Evolutionary conservation across 176 grass and related monocot species (phyloP).

Genomic region (Raddia distichophylla): DNA sequence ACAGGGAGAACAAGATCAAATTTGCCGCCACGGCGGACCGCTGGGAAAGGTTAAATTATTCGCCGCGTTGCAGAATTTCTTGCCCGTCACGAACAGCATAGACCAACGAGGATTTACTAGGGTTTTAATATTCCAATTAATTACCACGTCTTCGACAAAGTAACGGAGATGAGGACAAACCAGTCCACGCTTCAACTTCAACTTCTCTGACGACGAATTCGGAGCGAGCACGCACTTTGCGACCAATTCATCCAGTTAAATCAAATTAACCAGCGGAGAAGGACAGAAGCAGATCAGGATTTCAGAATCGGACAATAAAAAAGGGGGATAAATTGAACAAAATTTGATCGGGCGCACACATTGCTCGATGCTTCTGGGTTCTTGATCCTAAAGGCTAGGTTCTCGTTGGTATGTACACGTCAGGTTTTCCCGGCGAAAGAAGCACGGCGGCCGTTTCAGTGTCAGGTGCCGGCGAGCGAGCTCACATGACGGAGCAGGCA

Average conservation of each 20-base stretch:
- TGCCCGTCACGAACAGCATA: not conserved
- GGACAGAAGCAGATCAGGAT: not conserved
- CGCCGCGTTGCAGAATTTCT: not conserved
- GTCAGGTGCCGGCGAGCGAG: not conserved
- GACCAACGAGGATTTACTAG: not conserved
- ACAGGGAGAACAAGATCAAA: not conserved
- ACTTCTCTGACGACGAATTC: conserved; percentile 22
- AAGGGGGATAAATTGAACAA: not conserved
- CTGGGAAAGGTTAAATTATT: not conserved
- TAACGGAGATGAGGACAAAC: not conserved
- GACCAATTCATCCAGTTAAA: conserved; percentile 21
- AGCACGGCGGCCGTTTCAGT: not conserved
- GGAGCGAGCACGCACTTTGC: not conserved
- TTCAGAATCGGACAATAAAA: not conserved
- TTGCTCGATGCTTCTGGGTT: not conserved
- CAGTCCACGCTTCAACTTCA: conserved; percentile 46
- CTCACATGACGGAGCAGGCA: conserved; percentile 83
- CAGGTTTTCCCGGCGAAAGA: not conserved
- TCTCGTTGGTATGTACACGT: conserved; percentile 18
- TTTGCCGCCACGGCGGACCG: conserved; percentile 7
- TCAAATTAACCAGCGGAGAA: not conserved
- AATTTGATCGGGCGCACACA: conserved; percentile 19
- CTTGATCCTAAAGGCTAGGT: conserved; percentile 26
- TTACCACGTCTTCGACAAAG: not conserved
- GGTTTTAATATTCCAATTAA: not conserved